phyloP scores from a whole-genome alignment of 495 filamentous ascomycete genomes.

The Aspergillus steynii region DNA sequence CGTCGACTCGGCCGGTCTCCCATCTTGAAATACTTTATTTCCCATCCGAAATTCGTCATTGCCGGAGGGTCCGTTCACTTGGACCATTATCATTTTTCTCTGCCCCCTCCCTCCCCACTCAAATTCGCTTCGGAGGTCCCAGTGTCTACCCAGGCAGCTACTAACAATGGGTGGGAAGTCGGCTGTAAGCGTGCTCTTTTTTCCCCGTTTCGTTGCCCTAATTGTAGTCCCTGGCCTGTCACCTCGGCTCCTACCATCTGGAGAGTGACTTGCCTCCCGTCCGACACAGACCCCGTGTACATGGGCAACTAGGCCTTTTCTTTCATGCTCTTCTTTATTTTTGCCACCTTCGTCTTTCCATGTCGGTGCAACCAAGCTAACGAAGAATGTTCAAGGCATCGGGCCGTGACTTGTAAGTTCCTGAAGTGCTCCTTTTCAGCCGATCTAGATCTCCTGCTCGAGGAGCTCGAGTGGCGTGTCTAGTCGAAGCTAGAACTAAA shows the following conservation, averaged over 20 bases:
- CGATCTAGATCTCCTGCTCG: not conserved
- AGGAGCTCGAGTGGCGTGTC: conserved; percentile 1
- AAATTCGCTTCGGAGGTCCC: conserved; percentile 8
- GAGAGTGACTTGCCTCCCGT: not conserved
- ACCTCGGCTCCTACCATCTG: not conserved
- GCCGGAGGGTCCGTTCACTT: conserved; percentile 4
- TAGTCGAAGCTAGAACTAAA: not conserved
- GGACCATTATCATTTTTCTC: conserved; percentile 5
- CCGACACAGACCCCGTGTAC: not conserved
- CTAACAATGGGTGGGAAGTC: conserved; percentile 16
- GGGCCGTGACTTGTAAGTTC: conserved; percentile 25
- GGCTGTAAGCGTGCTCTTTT: conserved; percentile 21
- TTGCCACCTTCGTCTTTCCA: conserved; percentile 1
- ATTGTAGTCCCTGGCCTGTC: not conserved
- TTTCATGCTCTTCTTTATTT: not conserved
- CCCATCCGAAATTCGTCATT: not conserved
- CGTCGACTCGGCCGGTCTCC: not conserved
- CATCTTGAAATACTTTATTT: conserved; percentile 1
- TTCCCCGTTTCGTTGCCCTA: not conserved
- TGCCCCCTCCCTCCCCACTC: conserved; percentile 14
- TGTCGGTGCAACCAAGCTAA: conserved; percentile 24
- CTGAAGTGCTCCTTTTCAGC: not conserved
- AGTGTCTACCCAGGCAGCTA: conserved; percentile 8
- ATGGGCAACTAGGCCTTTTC: not conserved
- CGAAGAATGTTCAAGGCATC: conserved; percentile 22